Conservation (phyloP, 805 yeast species). For the Debaryomyces tyrocola region DNA sequence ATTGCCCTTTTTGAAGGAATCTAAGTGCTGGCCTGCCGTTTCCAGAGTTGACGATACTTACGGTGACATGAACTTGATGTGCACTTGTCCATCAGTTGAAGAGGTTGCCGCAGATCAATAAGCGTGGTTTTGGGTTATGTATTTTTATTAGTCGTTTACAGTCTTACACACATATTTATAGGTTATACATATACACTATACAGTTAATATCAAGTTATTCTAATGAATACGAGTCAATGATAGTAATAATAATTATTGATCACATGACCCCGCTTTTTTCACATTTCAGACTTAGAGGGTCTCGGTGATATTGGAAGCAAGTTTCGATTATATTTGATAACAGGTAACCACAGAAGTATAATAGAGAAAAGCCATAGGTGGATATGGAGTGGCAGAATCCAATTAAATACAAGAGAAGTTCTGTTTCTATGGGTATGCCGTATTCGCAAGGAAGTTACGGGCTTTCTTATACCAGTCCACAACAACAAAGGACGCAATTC, state of each 20-base stretch:
- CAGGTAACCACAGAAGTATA: no score
- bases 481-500: constrained; percentile 6
- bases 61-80: constrained; percentile 88
- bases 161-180: no score
- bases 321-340: no score
- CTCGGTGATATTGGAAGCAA: no score
- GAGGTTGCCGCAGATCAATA: constrained; percentile 51
- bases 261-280: no score
- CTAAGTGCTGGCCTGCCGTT: constrained; percentile 95
- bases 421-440: constrained; percentile 10
- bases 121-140: no score
- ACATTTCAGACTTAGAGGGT: no score
- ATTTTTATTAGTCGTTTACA: no score
- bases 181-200: no score
- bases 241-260: no score
- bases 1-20: constrained; percentile 62
- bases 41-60: constrained; percentile 91
- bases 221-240: no score
- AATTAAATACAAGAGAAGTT: constrained; percentile 6
- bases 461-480: constrained; percentile 8
- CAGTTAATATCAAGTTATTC: no score
- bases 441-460: constrained; percentile 1
- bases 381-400: constrained; percentile 11
- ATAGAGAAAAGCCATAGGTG: not conserved
- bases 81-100: constrained; percentile 90